Percentiles rank a stretch among this genome's conserved stretches.
phyloP scores from a whole-genome alignment of 805 yeast genomes.

The Yamadazyma sp. region DNA sequence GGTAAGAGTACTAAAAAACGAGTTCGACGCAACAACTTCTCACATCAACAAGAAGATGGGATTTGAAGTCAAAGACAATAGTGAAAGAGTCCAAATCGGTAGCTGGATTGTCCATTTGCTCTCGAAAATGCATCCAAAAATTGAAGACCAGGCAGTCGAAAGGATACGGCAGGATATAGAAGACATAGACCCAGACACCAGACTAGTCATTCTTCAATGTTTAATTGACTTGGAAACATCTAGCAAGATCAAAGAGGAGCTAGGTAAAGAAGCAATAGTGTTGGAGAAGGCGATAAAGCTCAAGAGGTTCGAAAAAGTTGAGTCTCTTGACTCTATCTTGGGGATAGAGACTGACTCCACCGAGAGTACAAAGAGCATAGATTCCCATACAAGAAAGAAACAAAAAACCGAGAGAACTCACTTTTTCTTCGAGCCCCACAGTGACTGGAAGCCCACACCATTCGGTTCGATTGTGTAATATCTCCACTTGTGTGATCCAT shows the following conservation, averaged over 20 bases:
- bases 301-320: slow-evolving; percentile 11
- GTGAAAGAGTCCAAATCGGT: slow-evolving; percentile 19
- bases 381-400: slow-evolving; percentile 2
- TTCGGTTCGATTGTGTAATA: slow-evolving; percentile 13
- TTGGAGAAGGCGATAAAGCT: neutral
- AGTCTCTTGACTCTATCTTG: slow-evolving; percentile 12
- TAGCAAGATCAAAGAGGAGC: neutral
- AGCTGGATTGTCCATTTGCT: slow-evolving; percentile 18
- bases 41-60: slow-evolving; percentile 24
- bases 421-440: slow-evolving; percentile 11
- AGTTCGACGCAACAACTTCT: slow-evolving; percentile 11
- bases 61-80: slow-evolving; percentile 7
- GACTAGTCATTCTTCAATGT: neutral
- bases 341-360: slow-evolving; percentile 1
- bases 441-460: slow-evolving; percentile 13
- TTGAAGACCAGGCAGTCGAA: neutral
- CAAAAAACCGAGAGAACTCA: too few relatives aligned
- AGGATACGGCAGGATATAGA: neutral
- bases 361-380: neutral
- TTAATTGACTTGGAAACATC: neutral
- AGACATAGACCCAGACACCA: neutral
- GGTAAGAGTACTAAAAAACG: neutral
- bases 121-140: neutral
- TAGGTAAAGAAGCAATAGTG: neutral
- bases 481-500: too few relatives aligned